phyloP scores from a whole-genome alignment of 192 early-diverging fungal genomes.

The Coemansia sp. region DNA sequence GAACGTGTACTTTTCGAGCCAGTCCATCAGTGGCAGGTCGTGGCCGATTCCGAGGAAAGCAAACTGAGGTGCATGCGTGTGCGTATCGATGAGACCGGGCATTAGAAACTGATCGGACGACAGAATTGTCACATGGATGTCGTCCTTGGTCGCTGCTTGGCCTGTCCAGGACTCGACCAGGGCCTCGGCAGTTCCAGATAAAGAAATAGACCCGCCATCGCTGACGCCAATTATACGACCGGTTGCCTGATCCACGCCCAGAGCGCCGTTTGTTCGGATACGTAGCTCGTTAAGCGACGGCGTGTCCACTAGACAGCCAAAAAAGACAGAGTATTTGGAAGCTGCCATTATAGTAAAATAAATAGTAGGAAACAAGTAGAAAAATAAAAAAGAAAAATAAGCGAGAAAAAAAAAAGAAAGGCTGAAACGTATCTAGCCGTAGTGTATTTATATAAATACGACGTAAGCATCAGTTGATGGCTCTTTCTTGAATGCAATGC shows the following conservation, averaged over 20 bases:
- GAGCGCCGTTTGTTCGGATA: slow-evolving; percentile 61
- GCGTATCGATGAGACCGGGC: slow-evolving; percentile 92
- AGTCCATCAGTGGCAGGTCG: slow-evolving; percentile 85
- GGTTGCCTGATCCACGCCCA: slow-evolving; percentile 61
- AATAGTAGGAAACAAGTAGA: neutral
- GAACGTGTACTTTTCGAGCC: slow-evolving; percentile 91
- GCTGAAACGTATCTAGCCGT: too few species aligned
- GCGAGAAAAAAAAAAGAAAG: too few species aligned
- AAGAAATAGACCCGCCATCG: neutral
- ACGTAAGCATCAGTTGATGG: neutral
- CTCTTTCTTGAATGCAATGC: neutral
- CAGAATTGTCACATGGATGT: slow-evolving; percentile 10
- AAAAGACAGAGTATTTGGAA: slow-evolving; percentile 47
- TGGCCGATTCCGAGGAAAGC: slow-evolving; percentile 85
- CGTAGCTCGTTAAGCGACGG: slow-evolving; percentile 64
- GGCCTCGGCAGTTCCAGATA: neutral
- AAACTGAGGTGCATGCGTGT: slow-evolving; percentile 93
- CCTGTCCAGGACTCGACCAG: slow-evolving; percentile 35
- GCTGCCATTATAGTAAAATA: slow-evolving; percentile 17
- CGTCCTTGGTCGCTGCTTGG: neutral
- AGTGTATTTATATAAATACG: too few species aligned
- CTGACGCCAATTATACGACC: slow-evolving; percentile 72
- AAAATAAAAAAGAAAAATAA: neutral
- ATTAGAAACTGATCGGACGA: slow-evolving; percentile 71
- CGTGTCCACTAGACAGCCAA: slow-evolving; percentile 70